A percentile compares a stretch with the other conserved stretches of the same genome.
These are phyloP conservation scores for Metarhizium sp. DNA, from an alignment of 2,329 filamentous ascomycete species.

Conservation along the genomic window DNA sequence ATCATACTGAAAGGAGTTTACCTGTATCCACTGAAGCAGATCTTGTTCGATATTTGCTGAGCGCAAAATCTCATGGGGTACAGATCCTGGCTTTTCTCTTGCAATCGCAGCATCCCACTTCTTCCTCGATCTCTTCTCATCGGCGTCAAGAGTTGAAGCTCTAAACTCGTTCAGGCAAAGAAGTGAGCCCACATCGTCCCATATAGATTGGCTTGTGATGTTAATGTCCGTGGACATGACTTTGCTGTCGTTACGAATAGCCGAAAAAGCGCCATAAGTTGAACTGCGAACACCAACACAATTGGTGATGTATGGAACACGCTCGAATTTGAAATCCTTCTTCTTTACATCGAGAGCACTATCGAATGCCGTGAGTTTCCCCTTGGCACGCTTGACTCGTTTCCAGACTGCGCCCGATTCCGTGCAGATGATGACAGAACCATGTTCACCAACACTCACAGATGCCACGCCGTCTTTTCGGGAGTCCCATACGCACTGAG, in stretches of 20 bases:
- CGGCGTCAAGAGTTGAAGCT: constrained; percentile 23
- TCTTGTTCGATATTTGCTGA: constrained; percentile 60
- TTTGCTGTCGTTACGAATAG: constrained; percentile 74
- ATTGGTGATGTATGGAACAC: constrained; percentile 79
- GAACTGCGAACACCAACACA: constrained; percentile 81
- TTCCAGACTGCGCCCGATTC: constrained; percentile 90
- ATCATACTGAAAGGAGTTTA: constrained; percentile 27
- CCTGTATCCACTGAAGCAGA: constrained; percentile 38
- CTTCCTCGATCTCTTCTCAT: constrained; percentile 30
- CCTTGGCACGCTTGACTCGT: constrained; percentile 71
- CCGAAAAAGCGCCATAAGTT: constrained; percentile 80
- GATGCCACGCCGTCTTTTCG: constrained; percentile 81
- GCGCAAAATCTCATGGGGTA: constrained; percentile 45
- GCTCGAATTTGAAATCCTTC: constrained; percentile 93
- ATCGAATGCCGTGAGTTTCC: constrained; percentile 53
- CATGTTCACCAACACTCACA: constrained; percentile 82
- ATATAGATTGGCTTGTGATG: constrained; percentile 58
- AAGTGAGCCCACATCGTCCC: constrained; percentile 63
- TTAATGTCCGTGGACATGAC: constrained; percentile 64
- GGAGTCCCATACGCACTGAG: constrained; percentile 80
- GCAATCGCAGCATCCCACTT: constrained; percentile 20
- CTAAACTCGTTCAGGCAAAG: constrained; percentile 57
- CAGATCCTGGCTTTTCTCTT: constrained; percentile 37
- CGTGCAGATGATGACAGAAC: constrained; percentile 89
- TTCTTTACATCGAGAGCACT: constrained; percentile 47